Base-by-base conservation (phyloP, 805 yeast species). In the Metschnikowia shivogae region DNA sequence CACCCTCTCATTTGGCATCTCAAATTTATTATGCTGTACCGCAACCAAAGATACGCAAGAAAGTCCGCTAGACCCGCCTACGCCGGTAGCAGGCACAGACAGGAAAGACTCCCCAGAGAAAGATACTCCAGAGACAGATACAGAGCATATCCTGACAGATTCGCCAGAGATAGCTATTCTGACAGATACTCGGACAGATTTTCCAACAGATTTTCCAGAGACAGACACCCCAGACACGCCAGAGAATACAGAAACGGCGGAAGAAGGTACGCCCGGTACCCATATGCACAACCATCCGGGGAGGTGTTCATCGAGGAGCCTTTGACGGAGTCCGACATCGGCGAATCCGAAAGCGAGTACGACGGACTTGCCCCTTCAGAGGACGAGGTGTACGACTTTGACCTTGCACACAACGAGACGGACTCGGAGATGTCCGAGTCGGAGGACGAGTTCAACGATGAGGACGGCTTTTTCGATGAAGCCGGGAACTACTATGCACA, bases 271-370 rank as follows among this genome's bases (percentile, higher is more conserved):
- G 58, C 70, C 52, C 61, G 58, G 27, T 63, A 67, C 51, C 62
- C 56, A 48, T 63, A 66, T 44, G 57, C 59, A 34, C 71, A 67
- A 50, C 72, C 70, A 9, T 53, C 65, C 8, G 58, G 61, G 12
- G 55, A 60, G 29, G 57, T 67, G n/a, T 70, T 57, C 46, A 70
- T 71, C 29, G 76, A 71, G 59, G 76, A 71, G 53, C 75, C 76
- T 27, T 67, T 62, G 37, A 62, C 68, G 41, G 72, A 66, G 31
- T 58, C 59, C 13, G 70, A 62, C 38, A 48, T 47, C 20, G 59
- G 50, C 30, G 56, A 48, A 11, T 54, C 57, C 29, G 62, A 56
- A 26, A 48, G 56, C 44, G 62, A 57, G 33, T 51, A 49, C 40
- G 60, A 56, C 30, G 54, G 57, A 14, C 48, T 37, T 28, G 56